A percentile compares a stretch with the other conserved stretches of the same genome.
phyloP scores from a whole-genome alignment of 2,329 filamentous ascomycete species.

The Coniella vitis region DNA sequence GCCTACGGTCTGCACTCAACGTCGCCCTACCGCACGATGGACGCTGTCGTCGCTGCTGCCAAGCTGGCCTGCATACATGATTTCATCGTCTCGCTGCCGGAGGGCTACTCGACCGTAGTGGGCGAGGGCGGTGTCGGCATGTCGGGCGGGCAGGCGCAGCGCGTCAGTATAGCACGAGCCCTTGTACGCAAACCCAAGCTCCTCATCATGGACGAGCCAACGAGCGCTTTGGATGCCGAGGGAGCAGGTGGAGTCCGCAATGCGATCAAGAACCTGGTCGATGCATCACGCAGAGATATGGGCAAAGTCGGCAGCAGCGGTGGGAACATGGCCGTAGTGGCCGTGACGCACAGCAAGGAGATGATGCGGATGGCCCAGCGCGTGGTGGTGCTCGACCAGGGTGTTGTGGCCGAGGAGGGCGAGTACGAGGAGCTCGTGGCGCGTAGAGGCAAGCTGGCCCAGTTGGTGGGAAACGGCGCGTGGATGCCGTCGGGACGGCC shows the following conservation, averaged over 20 bases:
- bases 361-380: constrained; percentile 81
- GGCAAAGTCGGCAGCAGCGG: not conserved
- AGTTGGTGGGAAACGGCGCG: constrained; percentile 34
- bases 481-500: constrained; percentile 12
- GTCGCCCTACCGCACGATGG: constrained; percentile 40
- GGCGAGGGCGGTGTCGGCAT: constrained; percentile 70
- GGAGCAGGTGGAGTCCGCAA: constrained; percentile 57
- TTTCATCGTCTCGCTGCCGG: constrained; percentile 66
- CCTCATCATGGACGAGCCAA: constrained; percentile 81
- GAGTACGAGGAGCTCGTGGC: constrained; percentile 53
- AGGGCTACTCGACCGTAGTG: constrained; percentile 64
- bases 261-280: constrained; percentile 51
- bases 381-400: constrained; percentile 65
- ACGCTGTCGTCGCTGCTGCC: constrained; percentile 45
- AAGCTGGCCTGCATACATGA: constrained; percentile 62
- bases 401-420: constrained; percentile 61
- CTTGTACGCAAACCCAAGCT: constrained; percentile 64
- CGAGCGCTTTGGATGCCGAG: constrained; percentile 68
- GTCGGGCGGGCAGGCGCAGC: constrained; percentile 77
- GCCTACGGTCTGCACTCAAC: constrained; percentile 61
- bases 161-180: constrained; percentile 74
- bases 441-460: constrained; percentile 38
- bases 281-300: constrained; percentile 12
- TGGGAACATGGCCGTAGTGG: constrained; percentile 58
- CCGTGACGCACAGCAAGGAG: constrained; percentile 74